These are phyloP conservation scores for Eragrostis nindensis DNA, from an alignment of 176 grass and related monocot species.

Conservation along the genomic window DNA sequence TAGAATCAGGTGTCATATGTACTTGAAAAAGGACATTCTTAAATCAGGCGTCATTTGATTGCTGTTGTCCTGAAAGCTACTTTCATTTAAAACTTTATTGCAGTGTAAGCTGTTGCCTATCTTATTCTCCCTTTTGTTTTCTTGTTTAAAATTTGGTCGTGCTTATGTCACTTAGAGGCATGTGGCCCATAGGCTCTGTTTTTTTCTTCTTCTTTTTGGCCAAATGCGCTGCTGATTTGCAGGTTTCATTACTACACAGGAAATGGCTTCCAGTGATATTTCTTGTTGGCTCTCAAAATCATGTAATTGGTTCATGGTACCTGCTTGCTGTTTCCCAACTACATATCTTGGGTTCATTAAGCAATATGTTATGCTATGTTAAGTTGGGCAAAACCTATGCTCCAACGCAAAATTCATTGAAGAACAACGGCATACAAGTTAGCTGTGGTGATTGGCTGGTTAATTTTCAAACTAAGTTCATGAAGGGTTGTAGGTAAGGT, in stretches of 20 bases:
- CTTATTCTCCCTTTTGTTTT: not conserved
- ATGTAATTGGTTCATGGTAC: not conserved
- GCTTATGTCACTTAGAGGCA: not conserved
- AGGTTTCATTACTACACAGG: not conserved
- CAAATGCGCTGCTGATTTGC: not conserved
- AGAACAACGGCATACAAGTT: not conserved
- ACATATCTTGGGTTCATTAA: not conserved
- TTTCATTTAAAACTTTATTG: not conserved
- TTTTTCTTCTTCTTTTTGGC: not conserved
- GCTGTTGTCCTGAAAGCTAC: not conserved
- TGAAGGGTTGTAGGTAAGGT: not conserved
- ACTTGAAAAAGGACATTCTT: conserved; percentile 35
- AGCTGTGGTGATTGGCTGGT: no score
- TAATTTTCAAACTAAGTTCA: not conserved
- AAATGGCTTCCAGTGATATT: not conserved
- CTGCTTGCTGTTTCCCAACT: not conserved
- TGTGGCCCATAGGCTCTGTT: not conserved
- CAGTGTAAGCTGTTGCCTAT: not conserved
- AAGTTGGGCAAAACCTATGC: not conserved
- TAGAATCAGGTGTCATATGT: conserved; percentile 35
- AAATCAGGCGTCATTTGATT: conserved; percentile 18
- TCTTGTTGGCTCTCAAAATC: not conserved
- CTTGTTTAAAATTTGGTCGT: not conserved
- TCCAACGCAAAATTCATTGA: not conserved
- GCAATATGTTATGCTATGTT: not conserved